Base-by-base conservation (phyloP, 108 stramenopile genomes). In the Chaetoceros tenuissimus region DNA sequence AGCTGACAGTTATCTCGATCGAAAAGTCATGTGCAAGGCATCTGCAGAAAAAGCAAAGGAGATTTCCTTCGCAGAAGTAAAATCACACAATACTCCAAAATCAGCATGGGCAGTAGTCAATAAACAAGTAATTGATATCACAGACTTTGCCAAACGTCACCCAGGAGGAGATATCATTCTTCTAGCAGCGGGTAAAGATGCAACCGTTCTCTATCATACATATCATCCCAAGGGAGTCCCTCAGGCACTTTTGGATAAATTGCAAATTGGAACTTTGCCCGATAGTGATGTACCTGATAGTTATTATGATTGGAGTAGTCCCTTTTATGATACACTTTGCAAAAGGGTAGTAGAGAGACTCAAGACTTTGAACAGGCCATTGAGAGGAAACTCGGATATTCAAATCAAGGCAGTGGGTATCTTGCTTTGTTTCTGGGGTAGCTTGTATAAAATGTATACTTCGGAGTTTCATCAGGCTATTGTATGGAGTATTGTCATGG, bases 81-180 rank as follows among this genome's bases (percentile, higher is more conserved):
- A 40, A 40, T 40, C 34, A 40, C 34, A 40, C 13, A 40, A 40
- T 13, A 40, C 34, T 5, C 34, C 34, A 10, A 5, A 40, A 5
- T 40, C 34, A 13, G 34, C 34, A 40, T 40, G 34, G 34, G 13
- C 34, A 13, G 34, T 40, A 5, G 34, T 40, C 13, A 5, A 40
- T 13, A 40, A 40, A 5, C 34, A 40, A 40, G 34, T 40, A 5
- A 40, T 40, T 40, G 78, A 80, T 56, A 61, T 75, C 31, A 80
- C 78, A 0, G 27, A 44, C 19, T 76, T 76, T 31, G 56, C 67
- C 0, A 40, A 52, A 21, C 53, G 20, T 20, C 80, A 82, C 57
- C 80, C 80, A 1, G 80, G 80, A 28, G 80, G 80, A n/a, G 80
- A 82, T 59, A 20, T 78, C 19, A 68, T 82, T 24, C 55, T 75